Conservation (phyloP, 1,139 yeast genomes). For the Chernovozyma sophiae-reginae region DNA sequence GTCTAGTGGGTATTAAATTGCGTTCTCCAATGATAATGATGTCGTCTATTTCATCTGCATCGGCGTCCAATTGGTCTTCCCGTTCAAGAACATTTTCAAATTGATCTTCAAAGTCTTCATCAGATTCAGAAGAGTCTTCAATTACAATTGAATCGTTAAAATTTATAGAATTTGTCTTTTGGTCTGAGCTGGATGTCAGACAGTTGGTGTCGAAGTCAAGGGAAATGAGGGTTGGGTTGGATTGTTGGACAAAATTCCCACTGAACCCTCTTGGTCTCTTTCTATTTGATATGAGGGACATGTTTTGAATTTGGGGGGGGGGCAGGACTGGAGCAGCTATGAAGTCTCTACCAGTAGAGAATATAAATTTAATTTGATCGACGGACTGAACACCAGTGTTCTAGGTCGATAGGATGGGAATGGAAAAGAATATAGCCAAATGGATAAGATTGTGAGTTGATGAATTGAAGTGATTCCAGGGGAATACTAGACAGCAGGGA, state of each 20-base stretch:
- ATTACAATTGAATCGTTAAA: slow-evolving; percentile 10
- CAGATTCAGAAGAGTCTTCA: slow-evolving; percentile 15
- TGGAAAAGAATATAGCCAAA: too few relatives aligned
- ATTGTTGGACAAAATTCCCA: slow-evolving; percentile 26
- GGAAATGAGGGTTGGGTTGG: neutral
- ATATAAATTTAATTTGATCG: too few relatives aligned
- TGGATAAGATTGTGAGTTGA: too few relatives aligned
- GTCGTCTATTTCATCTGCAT: slow-evolving; percentile 27
- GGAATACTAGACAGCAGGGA: too few relatives aligned
- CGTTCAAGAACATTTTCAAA: slow-evolving; percentile 11
- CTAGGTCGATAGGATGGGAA: too few relatives aligned
- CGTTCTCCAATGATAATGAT: slow-evolving; percentile 35
- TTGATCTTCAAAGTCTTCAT: slow-evolving; percentile 12
- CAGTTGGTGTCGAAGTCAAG: slow-evolving; percentile 6
- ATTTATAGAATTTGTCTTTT: slow-evolving; percentile 3
- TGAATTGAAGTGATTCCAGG: too few relatives aligned
- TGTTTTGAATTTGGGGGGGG: too few relatives aligned
- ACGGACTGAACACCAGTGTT: too few relatives aligned
- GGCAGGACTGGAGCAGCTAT: too few relatives aligned
- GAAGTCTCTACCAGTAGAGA: too few relatives aligned
- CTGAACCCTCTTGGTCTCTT: slow-evolving; percentile 48
- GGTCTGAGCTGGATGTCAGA: slow-evolving; percentile 2
- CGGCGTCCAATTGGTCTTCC: slow-evolving; percentile 3
- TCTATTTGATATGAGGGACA: slow-evolving; percentile 38
- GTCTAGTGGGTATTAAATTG: slow-evolving; percentile 15